Evolutionary conservation across 140 eudicot genomes (phyloP), one percentile per base, ranked within the genome.

Genomic region (Ambrosia hybrid): DNA sequence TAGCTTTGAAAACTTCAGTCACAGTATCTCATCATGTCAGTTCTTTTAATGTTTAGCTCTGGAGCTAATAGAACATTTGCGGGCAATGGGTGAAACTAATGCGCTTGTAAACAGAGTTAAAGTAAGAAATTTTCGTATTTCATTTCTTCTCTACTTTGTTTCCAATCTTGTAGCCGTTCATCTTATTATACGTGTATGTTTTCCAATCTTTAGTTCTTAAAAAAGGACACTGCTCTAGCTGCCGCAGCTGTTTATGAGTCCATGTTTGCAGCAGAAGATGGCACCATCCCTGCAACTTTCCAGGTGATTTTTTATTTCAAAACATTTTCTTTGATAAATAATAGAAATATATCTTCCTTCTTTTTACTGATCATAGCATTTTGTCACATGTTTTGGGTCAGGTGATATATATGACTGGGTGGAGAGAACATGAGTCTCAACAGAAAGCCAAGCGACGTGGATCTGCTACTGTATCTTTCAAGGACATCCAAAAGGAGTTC

Each of bases 211-310:
- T 72, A 88, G 99, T 77, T 87, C 9, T 81, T 94, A 62, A 90
- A 84, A 71, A 88, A 74, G 79, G 97, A 90, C 17, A 90, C 97
- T 1, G 97, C 99, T 41, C 81, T 93, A 60, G 97, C 96, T 33
- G 76, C 98, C n/a, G 91, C 98, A 68, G 97, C 96, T 70, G 73
- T 93, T 60, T 90, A 93, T 3, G 87, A 93, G 83, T 93, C 97
- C 1, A 90, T 90, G 98, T 93, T 93, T 85, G 98, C 91, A 74
- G 89, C 91, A 43, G 96, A 90, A 82, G 98, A 90, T 76, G 97
- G 99, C 67, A 85, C 96, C 58, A 78, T 94, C 61, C 99, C 95
- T 66, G 99, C 99, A 58, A 94, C 97, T 62, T 94, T 90, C 70
- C 97, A 94, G 99, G 99, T 86, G 64, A 83, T 65, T 34, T 5